Evolutionary conservation across 257 asterid species (phyloP).

Genomic region (Plantago elongata): DNA sequence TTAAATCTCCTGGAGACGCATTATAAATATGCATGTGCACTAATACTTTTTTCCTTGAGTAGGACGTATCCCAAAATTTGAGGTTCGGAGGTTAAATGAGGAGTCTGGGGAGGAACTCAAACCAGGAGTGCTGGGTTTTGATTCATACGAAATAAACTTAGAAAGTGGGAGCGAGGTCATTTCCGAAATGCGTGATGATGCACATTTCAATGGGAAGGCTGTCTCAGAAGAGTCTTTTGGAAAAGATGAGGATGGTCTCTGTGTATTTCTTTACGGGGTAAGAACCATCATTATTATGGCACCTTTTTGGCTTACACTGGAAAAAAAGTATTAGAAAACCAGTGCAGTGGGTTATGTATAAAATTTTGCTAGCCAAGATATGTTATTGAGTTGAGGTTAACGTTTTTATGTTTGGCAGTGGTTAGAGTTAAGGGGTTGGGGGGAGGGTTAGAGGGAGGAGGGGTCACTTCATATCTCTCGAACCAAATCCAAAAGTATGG

Average conservation of each 20-base stretch:
- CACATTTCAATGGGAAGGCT: conserved; percentile 16
- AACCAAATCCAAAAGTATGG: too few relatives aligned
- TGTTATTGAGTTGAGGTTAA: too few relatives aligned
- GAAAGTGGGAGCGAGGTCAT: conserved; percentile 34
- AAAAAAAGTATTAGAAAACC: neutral
- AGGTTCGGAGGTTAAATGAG: conserved; percentile 62
- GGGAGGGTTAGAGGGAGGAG: too few relatives aligned
- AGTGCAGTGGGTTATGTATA: neutral
- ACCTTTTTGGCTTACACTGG: conserved; percentile 8
- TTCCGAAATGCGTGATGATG: conserved; percentile 21
- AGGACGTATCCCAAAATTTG: conserved; percentile 75
- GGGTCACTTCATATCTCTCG: too few relatives aligned
- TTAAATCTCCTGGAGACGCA: neutral
- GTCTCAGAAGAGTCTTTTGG: conserved; percentile 33
- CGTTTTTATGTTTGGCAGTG: too few relatives aligned
- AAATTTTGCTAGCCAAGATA: too few relatives aligned
- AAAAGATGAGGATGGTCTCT: conserved; percentile 44
- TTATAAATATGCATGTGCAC: conserved; percentile 8
- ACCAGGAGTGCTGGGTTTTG: conserved; percentile 22
- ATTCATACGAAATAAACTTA: conserved; percentile 29
- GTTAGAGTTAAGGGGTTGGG: too few relatives aligned
- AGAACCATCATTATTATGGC: conserved; percentile 24
- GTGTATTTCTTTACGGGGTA: conserved; percentile 91
- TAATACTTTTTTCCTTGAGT: conserved; percentile 24
- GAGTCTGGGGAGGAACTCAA: conserved; percentile 27